Base-by-base conservation (phyloP, 2,329 filamentous ascomycete genomes). In the Periconia sp. region DNA sequence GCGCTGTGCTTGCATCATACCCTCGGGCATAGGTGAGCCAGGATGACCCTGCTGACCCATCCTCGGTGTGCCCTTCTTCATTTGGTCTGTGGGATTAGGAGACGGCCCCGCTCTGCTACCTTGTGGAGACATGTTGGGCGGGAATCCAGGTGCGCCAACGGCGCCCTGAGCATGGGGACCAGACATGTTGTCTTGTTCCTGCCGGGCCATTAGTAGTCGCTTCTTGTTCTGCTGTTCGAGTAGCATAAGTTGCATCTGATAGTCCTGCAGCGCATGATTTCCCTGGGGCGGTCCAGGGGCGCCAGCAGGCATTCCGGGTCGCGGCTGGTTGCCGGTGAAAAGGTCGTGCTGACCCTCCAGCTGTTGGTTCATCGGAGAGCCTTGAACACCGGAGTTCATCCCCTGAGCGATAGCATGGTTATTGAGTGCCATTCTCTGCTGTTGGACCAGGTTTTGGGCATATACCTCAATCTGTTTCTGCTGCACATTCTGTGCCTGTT, bases 201-300 rank as follows among this genome's bases (percentile, higher is more conserved):
- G 87, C 13, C 88, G 83, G 25, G 88, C 88, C 87, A 91, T 90
- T 77, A 91, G 84, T 35, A 92, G 77, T 13, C 88, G 79, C 71
- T 91, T 92, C 78, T 92, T 92, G 60, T 92, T 92, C 71, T 92
- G 88, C 70, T 92, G 88, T 71, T 92, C 88, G 12, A 92, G 79
- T 36, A 92, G 73, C 88, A 92, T 92, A 65, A 92, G 73, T 68
- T 92, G 88, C 88, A 92, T 92, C 73, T 92, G 88, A 61, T 92
- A 92, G 68, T 94, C 88, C 69, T 92, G 88, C 32, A 92, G 77
- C 16, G 88, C 88, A 66, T 92, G 88, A 65, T 90, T 92, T 70
- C 86, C 87, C 40, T 79, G 57, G 72, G 78, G 49, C 71, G 77
- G 62, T 48, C 71, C 64, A 36, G 66, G 69, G 48, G 77, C 75